Percentiles rank a stretch among this genome's conserved stretches.
phyloP scores from a whole-genome alignment of 257 asterid genomes.

The Rauvolfia tetraphylla region DNA sequence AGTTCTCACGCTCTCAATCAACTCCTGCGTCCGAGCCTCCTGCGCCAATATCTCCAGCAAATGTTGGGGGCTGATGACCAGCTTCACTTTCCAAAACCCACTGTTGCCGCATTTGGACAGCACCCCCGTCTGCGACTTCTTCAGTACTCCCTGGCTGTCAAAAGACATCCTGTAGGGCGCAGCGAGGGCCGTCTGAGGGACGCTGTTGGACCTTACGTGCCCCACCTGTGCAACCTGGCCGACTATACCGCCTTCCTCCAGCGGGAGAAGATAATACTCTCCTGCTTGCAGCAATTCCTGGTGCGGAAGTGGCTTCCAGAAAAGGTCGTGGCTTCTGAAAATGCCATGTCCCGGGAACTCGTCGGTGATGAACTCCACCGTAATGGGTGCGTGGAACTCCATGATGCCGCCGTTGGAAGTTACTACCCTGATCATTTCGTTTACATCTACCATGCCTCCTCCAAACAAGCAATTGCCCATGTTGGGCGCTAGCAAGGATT shows the following conservation, averaged over 20 bases:
- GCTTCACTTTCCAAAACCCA: constrained; percentile 80
- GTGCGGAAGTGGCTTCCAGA: constrained; percentile 79
- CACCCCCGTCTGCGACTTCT: constrained; percentile 14
- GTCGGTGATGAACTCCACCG: constrained; percentile 71
- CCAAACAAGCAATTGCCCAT: constrained; percentile 87
- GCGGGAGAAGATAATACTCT: constrained; percentile 69
- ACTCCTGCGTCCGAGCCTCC: constrained; percentile 67
- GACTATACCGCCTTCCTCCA: constrained; percentile 11
- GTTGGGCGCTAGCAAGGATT: too few relatives aligned
- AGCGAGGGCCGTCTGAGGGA: constrained; percentile 32
- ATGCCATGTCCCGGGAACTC: constrained; percentile 84
- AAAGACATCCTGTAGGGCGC: constrained; percentile 78
- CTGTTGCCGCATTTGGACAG: background rate
- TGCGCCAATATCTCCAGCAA: constrained; percentile 70
- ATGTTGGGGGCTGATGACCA: constrained; percentile 67
- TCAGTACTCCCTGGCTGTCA: constrained; percentile 40
- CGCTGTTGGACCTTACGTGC: constrained; percentile 61
- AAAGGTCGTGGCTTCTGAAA: constrained; percentile 61
- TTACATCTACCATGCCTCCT: constrained; percentile 52
- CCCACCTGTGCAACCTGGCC: constrained; percentile 29
- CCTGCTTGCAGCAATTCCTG: constrained; percentile 51
- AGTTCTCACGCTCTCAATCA: constrained; percentile 76
- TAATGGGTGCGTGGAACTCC: constrained; percentile 58
- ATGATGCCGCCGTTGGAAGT: constrained; percentile 68
- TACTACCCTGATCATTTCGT: constrained; percentile 43